Percentiles rank a stretch among this genome's conserved stretches.
phyloP scores from a whole-genome alignment of 768 basidiomycete species.

The Leucogyrophana mollusca region DNA sequence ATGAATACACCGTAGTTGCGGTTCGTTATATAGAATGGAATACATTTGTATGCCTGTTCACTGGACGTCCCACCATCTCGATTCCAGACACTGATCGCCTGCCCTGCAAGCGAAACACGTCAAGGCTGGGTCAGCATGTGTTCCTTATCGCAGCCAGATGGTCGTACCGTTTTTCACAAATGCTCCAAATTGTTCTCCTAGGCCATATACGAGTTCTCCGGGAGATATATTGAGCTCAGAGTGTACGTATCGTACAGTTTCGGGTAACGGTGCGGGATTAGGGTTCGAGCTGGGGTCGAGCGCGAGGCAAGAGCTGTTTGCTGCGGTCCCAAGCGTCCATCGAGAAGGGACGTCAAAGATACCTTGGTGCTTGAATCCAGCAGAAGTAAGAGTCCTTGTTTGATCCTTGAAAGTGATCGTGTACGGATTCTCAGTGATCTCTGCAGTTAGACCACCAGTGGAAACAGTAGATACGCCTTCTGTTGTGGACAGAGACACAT shows the following conservation, averaged over 20 bases:
- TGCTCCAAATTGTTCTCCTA: constrained; percentile 74
- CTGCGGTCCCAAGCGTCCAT: constrained; percentile 50
- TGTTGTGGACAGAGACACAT: constrained; percentile 33
- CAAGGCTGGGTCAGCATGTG: constrained; percentile 4
- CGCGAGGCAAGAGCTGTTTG: constrained; percentile 55
- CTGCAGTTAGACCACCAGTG: constrained; percentile 50
- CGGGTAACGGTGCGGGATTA: constrained; percentile 39
- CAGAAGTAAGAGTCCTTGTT: constrained; percentile 43
- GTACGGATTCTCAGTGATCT: constrained; percentile 59
- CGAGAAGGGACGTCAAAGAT: constrained; percentile 54
- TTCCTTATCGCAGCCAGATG: constrained; percentile 14
- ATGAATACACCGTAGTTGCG: constrained; percentile 75
- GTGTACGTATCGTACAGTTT: constrained; percentile 45
- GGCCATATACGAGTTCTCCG: constrained; percentile 70
- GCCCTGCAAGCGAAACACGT: constrained; percentile 34
- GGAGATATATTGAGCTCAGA: constrained; percentile 66
- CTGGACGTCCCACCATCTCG: constrained; percentile 74
- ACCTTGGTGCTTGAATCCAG: constrained; percentile 55
- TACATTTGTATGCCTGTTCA: constrained; percentile 65
- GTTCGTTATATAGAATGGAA: constrained; percentile 71
- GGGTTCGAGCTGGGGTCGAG: constrained; percentile 62
- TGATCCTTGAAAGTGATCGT: constrained; percentile 60
- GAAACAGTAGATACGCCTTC: constrained; percentile 31
- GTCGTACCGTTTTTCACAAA: constrained; percentile 74
- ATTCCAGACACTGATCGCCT: constrained; percentile 66